Evolutionary conservation across 83 land plant species (phyloP).

Genomic region (Isoetes engelmannii): DNA sequence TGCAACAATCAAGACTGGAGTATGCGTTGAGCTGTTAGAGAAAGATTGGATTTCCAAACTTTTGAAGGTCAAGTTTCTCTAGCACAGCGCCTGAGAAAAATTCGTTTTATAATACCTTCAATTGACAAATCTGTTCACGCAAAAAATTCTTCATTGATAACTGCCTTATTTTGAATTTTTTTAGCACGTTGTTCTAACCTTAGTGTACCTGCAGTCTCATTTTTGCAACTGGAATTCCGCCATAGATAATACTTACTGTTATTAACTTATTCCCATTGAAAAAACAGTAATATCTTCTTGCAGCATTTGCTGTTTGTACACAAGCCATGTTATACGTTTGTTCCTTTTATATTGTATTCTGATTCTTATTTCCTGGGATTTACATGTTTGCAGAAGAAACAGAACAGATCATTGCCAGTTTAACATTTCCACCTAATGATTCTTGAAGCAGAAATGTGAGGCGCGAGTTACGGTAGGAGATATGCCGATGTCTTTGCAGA

Average conservation of each 20-base stretch:
- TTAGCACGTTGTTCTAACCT: slow-evolving; percentile 97
- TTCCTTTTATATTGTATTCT: too few species aligned
- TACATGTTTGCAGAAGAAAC: slow-evolving; percentile 4
- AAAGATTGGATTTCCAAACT: too few species aligned
- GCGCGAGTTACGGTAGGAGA: slow-evolving; percentile 3
- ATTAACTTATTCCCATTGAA: too few species aligned
- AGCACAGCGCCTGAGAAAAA: too few species aligned
- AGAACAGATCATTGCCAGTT: slow-evolving; percentile 7
- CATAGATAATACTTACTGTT: too few species aligned
- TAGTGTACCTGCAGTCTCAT: slow-evolving; percentile 77
- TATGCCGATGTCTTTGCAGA: slow-evolving; percentile 8
- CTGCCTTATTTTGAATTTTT: slow-evolving; percentile 87
- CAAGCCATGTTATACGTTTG: too few species aligned
- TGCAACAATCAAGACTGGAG: too few species aligned
- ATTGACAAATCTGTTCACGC: slow-evolving; percentile 79
- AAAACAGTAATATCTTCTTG: too few species aligned
- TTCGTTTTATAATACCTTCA: slow-evolving; percentile 60
- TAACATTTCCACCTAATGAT: slow-evolving; percentile 6
- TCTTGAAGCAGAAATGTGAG: slow-evolving; percentile 7
- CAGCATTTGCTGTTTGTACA: too few species aligned
- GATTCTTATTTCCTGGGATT: not conserved
- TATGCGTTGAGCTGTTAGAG: too few species aligned
- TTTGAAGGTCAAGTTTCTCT: too few species aligned
- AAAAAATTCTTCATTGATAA: slow-evolving; percentile 78
- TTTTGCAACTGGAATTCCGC: slow-evolving; percentile 58